Conservation (phyloP, 495 filamentous ascomycete species). For the Penicillium dipodomyicola region DNA sequence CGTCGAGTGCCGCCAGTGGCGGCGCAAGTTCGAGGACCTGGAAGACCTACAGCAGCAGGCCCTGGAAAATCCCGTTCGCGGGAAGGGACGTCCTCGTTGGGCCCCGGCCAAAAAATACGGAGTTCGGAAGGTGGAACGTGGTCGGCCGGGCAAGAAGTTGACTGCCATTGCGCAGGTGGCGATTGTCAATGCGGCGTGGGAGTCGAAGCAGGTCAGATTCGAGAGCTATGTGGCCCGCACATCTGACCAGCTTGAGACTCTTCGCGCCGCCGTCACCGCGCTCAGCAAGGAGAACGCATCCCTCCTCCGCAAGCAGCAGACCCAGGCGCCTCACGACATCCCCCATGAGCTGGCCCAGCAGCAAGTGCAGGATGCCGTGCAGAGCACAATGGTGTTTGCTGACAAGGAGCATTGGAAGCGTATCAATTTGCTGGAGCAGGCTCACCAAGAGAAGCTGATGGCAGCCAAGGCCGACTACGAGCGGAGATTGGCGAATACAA, state of each 20-base stretch:
- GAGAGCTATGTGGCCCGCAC: background rate
- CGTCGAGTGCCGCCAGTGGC: background rate
- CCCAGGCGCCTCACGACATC: background rate
- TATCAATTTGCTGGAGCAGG: background rate
- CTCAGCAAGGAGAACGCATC: background rate
- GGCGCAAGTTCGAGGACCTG: background rate
- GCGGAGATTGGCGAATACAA: background rate
- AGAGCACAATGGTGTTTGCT: background rate
- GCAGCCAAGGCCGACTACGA: background rate
- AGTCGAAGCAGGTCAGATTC: background rate
- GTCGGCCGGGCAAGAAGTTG: background rate
- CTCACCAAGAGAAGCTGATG: background rate
- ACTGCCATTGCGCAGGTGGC: slow-evolving; percentile 3
- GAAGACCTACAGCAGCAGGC: background rate
- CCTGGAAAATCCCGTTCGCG: background rate
- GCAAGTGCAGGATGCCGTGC: background rate
- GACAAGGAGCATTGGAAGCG: background rate
- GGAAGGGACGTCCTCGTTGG: background rate
- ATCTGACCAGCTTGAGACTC: background rate
- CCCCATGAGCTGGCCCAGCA: background rate
- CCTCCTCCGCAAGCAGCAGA: background rate
- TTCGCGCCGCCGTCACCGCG: background rate
- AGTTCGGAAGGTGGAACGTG: background rate
- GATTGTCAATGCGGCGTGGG: background rate
- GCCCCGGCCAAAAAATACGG: background rate